Percentiles rank a stretch among this genome's conserved stretches.
Conservation (phyloP, 768 basidiomycete genomes). For the Trametes gibbosa region DNA sequence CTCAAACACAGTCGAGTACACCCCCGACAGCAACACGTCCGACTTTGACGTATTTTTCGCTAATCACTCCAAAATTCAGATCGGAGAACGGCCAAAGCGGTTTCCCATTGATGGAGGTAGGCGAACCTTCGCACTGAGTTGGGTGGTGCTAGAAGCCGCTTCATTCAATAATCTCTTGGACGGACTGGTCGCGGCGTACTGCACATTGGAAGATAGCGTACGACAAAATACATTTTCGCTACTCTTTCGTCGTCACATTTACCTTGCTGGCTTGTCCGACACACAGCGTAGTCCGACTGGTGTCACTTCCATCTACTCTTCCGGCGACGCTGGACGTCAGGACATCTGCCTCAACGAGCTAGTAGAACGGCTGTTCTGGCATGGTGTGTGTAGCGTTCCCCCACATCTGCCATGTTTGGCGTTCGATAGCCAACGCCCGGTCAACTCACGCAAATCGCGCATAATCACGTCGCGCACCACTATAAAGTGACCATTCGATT, state of each 20-base stretch:
- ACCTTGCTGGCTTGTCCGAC: too few relatives aligned
- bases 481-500: too few relatives aligned
- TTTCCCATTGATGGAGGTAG: constrained; percentile 36
- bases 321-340: constrained; percentile 38
- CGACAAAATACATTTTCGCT: constrained; percentile 31
- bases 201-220: constrained; percentile 46
- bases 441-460: too few relatives aligned
- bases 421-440: too few relatives aligned
- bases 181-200: constrained; percentile 42
- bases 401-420: too few relatives aligned
- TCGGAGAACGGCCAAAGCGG: constrained; percentile 39
- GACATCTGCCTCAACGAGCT: constrained; percentile 33
- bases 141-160: too few relatives aligned
- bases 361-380: too few relatives aligned
- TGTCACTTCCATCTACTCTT: constrained; percentile 41
- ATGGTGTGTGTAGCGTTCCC: too few relatives aligned
- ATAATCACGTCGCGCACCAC: too few relatives aligned
- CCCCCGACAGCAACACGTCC: constrained; percentile 38
- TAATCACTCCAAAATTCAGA: constrained; percentile 39
- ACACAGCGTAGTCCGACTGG: constrained; percentile 35
- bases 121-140: constrained; percentile 13
- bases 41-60: constrained; percentile 44
- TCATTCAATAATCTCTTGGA: constrained; percentile 47
- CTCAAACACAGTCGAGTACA: constrained; percentile 38
- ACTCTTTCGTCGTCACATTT: neutral